Evolutionary conservation across 108 stramenopile genomes (phyloP).

Genomic region (Cyclotella baltica): DNA sequence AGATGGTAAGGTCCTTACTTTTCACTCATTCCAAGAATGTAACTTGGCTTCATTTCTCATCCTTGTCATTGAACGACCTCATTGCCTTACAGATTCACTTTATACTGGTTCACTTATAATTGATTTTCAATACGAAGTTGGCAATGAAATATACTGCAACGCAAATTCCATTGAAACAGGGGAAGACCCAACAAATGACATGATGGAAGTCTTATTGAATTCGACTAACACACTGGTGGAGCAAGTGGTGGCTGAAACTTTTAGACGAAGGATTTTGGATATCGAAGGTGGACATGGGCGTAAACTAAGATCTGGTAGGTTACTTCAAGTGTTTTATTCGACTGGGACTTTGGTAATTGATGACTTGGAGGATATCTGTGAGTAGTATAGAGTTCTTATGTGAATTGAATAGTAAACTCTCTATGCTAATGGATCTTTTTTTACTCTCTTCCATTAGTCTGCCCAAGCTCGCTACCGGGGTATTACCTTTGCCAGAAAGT

Average conservation of each 20-base stretch:
- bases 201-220: slow-evolving; percentile 14
- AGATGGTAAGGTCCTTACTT: neutral
- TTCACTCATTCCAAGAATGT: neutral
- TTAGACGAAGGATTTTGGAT: slow-evolving; percentile 13
- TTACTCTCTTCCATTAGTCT: neutral
- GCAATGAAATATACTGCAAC: slow-evolving; percentile 13
- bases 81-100: slow-evolving; percentile 8
- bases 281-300: too few species aligned
- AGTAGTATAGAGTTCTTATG: too few species aligned
- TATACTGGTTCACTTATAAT: slow-evolving; percentile 20
- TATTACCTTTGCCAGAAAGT: slow-evolving; percentile 17
- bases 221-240: slow-evolving; percentile 19
- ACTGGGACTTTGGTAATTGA: slow-evolving; percentile 6
- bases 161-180: slow-evolving; percentile 7
- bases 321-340: slow-evolving; percentile 17
- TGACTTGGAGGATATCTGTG: slow-evolving; percentile 29
- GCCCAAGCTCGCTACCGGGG: neutral
- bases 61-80: neutral
- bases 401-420: neutral
- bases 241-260: slow-evolving; percentile 17
- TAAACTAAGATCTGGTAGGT: neutral
- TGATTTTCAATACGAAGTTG: slow-evolving; percentile 37
- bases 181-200: slow-evolving; percentile 5
- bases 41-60: neutral
- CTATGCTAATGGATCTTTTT: neutral